These are phyloP conservation scores for Iris macrosiphon DNA, from an alignment of 106 monocot genomes.

Conservation along the genomic window DNA sequence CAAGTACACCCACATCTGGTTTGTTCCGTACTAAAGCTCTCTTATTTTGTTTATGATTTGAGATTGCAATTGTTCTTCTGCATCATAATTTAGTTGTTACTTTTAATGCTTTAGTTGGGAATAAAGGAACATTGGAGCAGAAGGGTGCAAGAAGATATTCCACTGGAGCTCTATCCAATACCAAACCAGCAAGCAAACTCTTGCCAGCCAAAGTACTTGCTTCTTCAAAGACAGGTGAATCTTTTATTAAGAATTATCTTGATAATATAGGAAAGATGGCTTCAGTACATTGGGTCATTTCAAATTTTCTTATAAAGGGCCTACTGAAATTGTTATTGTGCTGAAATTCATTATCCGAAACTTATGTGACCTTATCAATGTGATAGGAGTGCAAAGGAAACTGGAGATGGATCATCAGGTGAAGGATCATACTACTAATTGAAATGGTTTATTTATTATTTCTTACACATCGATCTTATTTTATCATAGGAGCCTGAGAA, in stretches of 20 bases:
- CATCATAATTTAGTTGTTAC: background rate
- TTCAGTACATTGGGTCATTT: no score
- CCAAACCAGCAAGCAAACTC: conserved; percentile 31
- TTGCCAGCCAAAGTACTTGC: conserved; percentile 27
- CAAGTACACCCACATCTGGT: conserved; percentile 53
- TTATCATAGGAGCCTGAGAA: conserved; percentile 43
- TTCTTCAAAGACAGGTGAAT: conserved; percentile 33
- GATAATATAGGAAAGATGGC: no score
- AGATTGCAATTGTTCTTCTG: background rate
- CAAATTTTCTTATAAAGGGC: no score
- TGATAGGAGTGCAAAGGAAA: conserved; percentile 74
- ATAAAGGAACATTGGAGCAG: conserved; percentile 20
- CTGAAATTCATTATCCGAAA: no score
- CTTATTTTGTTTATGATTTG: background rate
- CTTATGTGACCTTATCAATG: no score
- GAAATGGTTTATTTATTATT: background rate
- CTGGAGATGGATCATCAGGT: conserved; percentile 55
- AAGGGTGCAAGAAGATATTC: conserved; percentile 44
- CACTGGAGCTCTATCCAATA: conserved; percentile 27
- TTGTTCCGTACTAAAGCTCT: conserved; percentile 7
- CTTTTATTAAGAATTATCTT: no score
- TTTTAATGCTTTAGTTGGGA: conserved; percentile 22
- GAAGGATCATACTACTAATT: background rate
- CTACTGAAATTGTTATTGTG: no score
- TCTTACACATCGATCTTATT: background rate